Evolutionary conservation across 2,329 filamentous ascomycete species (phyloP), one percentile per base, ranked within the genome.

Genomic region (Clonostachys solani): DNA sequence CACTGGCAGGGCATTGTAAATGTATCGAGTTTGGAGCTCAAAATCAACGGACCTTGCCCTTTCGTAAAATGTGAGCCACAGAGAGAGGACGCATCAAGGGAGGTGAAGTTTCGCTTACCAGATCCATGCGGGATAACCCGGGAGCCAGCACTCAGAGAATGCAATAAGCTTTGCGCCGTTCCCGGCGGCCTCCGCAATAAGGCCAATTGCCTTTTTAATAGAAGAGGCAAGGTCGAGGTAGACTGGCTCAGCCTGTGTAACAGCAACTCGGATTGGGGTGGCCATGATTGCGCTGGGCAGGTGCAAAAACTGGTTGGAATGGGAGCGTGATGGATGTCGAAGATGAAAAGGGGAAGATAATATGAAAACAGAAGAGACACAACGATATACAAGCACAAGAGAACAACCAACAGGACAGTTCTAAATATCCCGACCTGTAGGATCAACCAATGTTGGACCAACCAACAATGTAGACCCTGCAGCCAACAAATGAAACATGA

Each of bases 91-190:
- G 19, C 12, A 17, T 16, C 3, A 38, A 18, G n/a, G 34, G 33
- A 18, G 33, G 64, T 59, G 33, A 62, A 60, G 34, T 57, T 4
- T 19, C 2, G 12, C 48, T 1, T 59, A 63, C 52, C 61, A 62
- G 36, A 67, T 66, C 65, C 66, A 72, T 46, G 62, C 65, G 18
- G 76, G 77, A 57, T 80, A 80, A 0, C 77, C 76, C 0, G 75
- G 74, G 19, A 80, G 67, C 69, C 72, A 80, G 23, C 68, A 68
- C 51, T 80, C 76, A 2, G 77, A 71, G 48, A 81, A 81, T 0
- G 71, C 67, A 10, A 86, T 57, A 3, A 86, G 63, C 44, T 78
- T 68, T 1, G 79, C 78, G 3, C 74, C 76, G 46, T 77, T 73
- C 3, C 49, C 29, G 5, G 57, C 52, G 5, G 57, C 57, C 41